Percentiles rank a stretch among this genome's conserved stretches.
phyloP scores from a whole-genome alignment of 768 basidiomycete species.

The Erythrobasidium yunnanense region DNA sequence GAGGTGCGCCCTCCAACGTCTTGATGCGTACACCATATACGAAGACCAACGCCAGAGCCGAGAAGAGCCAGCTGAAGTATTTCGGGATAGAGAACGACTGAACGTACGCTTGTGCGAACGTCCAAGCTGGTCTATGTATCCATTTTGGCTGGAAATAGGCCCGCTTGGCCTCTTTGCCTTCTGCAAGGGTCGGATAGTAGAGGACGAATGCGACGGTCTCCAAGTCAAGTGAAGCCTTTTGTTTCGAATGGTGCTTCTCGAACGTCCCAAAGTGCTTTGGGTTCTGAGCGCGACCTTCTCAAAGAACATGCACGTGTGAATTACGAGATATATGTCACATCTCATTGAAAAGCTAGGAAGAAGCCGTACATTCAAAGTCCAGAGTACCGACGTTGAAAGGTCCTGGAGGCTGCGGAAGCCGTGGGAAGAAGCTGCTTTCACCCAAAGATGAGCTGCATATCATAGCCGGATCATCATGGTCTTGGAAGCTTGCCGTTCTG shows the following conservation, averaged over 20 bases:
- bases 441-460: background rate
- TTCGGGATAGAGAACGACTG: background rate
- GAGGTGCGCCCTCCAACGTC: background rate
- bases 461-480: background rate
- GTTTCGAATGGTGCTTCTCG: background rate
- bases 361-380: background rate
- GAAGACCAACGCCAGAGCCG: background rate
- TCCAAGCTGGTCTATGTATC: background rate
- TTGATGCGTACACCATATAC: background rate
- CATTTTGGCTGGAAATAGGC: background rate
- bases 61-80: background rate
- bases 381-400: background rate
- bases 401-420: background rate
- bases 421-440: constrained; percentile 3
- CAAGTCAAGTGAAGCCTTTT: background rate
- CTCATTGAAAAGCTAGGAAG: no score
- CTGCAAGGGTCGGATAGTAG: background rate
- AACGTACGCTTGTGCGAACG: background rate
- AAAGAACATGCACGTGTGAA: no score
- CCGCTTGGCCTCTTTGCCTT: background rate
- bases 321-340: no score
- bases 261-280: background rate
- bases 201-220: background rate
- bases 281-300: background rate
- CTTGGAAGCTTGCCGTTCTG: no score